phyloP scores from a whole-genome alignment of 148 eudicot species.

The Euryodendron excelsum region DNA sequence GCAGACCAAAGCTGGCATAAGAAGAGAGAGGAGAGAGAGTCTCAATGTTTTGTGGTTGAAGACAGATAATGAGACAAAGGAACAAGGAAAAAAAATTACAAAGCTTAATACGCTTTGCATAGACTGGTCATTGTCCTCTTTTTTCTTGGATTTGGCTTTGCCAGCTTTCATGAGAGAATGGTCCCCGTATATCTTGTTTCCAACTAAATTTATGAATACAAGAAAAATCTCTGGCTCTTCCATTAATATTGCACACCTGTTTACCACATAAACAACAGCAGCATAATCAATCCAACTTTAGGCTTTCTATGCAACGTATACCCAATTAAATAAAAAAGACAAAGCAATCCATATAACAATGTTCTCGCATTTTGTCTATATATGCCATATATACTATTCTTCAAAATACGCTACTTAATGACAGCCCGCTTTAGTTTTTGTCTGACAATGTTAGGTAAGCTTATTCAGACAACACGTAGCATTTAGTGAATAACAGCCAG shows the following conservation, averaged over 20 bases:
- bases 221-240: not conserved
- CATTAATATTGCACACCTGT: not conserved
- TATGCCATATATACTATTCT: not conserved
- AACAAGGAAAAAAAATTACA: not conserved
- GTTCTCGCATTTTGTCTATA: not conserved
- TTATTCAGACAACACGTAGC: no score
- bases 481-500: no score
- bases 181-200: constrained; percentile 7
- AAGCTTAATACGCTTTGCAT: not conserved
- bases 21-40: no score
- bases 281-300: not conserved
- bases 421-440: no score
- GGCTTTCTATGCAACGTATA: not conserved
- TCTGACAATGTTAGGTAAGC: no score
- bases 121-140: constrained; percentile 11
- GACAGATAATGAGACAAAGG: not conserved
- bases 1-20: no score
- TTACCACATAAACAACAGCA: not conserved
- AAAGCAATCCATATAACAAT: not conserved
- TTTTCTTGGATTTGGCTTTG: constrained; percentile 13
- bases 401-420: no score
- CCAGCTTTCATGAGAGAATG: constrained; percentile 17
- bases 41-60: no score
- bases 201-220: not conserved
- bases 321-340: not conserved